Evolutionary conservation across 1,284 basidiomycete species (phyloP).

Genomic region (Ustilago sp.): DNA sequence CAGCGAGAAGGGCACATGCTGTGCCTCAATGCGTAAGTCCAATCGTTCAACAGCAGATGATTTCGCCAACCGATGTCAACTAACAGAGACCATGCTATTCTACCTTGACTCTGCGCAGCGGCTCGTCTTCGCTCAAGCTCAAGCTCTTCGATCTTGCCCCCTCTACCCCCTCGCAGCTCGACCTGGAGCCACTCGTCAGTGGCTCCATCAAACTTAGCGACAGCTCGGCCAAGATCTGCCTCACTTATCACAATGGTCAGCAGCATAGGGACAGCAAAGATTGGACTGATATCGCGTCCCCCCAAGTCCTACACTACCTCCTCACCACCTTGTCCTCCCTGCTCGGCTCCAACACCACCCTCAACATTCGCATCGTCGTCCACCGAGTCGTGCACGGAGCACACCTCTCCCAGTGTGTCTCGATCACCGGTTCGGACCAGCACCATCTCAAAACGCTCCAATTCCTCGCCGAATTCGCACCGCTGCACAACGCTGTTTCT

Average conservation of each 20-base stretch:
- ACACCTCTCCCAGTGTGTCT: constrained; percentile 15
- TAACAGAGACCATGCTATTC: neutral
- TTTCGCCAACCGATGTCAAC: neutral
- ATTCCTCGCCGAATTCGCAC: constrained; percentile 26
- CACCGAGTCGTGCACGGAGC: constrained; percentile 48
- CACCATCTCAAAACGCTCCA: constrained; percentile 21
- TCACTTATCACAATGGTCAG: neutral
- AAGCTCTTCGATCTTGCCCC: constrained; percentile 21
- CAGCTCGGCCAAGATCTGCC: neutral
- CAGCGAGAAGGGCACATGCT: constrained; percentile 5
- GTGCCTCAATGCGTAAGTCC: constrained; percentile 9
- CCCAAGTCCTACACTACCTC: constrained; percentile 3
- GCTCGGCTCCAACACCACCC: neutral
- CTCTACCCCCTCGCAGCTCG: neutral
- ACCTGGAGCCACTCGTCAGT: neutral
- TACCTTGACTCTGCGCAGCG: constrained; percentile 10
- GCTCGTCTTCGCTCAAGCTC: constrained; percentile 49
- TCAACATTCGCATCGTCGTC: constrained; percentile 16
- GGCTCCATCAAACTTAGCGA: constrained; percentile 9
- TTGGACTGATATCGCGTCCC: constrained; percentile 4
- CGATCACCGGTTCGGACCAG: constrained; percentile 10
- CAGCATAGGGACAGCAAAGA: constrained; percentile 1
- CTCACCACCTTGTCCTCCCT: neutral
- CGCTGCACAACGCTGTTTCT: constrained; percentile 37
- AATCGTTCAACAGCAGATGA: neutral